Evolutionary conservation across 2,329 filamentous ascomycete species (phyloP), one percentile per base, ranked within the genome.

Genomic region (Colletotrichum graminicola): DNA sequence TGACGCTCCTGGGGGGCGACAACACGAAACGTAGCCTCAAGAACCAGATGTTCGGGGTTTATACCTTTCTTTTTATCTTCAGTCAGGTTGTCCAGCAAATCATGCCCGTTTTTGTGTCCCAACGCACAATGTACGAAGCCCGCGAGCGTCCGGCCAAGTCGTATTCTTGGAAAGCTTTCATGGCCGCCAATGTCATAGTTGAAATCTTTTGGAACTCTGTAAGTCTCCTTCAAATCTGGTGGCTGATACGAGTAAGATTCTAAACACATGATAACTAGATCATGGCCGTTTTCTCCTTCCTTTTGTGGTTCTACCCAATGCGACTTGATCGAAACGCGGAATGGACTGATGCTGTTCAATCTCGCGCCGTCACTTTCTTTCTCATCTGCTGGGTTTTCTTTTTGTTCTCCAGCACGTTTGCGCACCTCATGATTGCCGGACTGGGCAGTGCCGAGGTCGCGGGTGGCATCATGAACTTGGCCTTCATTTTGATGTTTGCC

Each of bases 281-380:
- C 49, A 85, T 88, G 79, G 86, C 86, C 10, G 80, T 90, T 23
- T 78, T 92, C 64, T 86, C 91, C 73, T 93, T 86, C 81, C 82
- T 90, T 73, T 85, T 84, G 75, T 92, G 90, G 85, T 93, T 92
- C 80, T 93, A 91, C 77, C 90, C 91, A 0, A 88, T 92, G 68
- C 89, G 89, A 0, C 81, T 91, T 36, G 88, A 91, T 78, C 81
- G 81, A 47, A 91, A 91, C 70, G 88, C 89, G 0, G 79, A 84
- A 26, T 82, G 83, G 16, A 87, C 86, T 1, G 81, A 86, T 67
- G 82, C 88, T 23, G 74, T 76, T 1, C 52, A 79, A 5, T 75
- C 73, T 1, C 88, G 90, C 12, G 89, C 89, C 12, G 87, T 84
- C 1, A 84, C 91, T 8, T 87, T 92, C 80, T 90, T 92, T 79